phyloP scores from a whole-genome alignment of 352 stramenopile genomes.

The Hyaloperonospora brassicae region DNA sequence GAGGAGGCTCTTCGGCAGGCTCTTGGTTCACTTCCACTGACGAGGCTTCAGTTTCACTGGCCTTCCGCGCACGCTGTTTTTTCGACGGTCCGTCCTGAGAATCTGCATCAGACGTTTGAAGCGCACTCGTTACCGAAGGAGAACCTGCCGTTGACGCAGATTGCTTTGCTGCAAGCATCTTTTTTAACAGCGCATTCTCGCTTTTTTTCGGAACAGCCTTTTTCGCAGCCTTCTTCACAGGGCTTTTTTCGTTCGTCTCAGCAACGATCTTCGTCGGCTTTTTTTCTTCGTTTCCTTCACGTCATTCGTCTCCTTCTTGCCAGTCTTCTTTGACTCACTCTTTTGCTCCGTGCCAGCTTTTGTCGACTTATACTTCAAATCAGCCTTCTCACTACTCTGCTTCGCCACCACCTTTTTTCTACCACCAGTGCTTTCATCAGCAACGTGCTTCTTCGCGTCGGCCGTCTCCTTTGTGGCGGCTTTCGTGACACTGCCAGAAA shows the following conservation, averaged over 20 bases:
- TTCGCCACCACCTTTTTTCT: slow-evolving; percentile 4
- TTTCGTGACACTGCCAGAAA: neutral
- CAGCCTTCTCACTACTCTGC: neutral
- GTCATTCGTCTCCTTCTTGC: neutral
- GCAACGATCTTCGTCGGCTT: slow-evolving; percentile 5
- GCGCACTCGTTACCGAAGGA: slow-evolving; percentile 15
- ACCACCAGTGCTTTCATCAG: slow-evolving; percentile 1
- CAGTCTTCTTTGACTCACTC: slow-evolving; percentile 6
- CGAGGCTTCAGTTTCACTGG: slow-evolving; percentile 12
- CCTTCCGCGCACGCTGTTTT: slow-evolving; percentile 19
- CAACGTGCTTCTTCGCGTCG: slow-evolving; percentile 7
- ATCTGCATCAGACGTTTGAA: slow-evolving; percentile 10
- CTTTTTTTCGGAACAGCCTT: slow-evolving; percentile 25
- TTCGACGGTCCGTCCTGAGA: slow-evolving; percentile 5
- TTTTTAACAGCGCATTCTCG: slow-evolving; percentile 24
- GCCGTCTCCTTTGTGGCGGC: slow-evolving; percentile 7
- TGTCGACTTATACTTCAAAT: too few species aligned
- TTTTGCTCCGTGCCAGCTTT: too few species aligned
- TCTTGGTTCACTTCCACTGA: slow-evolving; percentile 2
- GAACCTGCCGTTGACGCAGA: slow-evolving; percentile 18
- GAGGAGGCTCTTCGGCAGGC: slow-evolving; percentile 10
- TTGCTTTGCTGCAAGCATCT: slow-evolving; percentile 29
- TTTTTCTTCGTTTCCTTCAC: neutral
- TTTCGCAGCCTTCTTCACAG: slow-evolving; percentile 12
- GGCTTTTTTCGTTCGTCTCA: slow-evolving; percentile 10